Conservation (phyloP, 2,329 filamentous ascomycete genomes). For the Cryphonectria japonica region DNA sequence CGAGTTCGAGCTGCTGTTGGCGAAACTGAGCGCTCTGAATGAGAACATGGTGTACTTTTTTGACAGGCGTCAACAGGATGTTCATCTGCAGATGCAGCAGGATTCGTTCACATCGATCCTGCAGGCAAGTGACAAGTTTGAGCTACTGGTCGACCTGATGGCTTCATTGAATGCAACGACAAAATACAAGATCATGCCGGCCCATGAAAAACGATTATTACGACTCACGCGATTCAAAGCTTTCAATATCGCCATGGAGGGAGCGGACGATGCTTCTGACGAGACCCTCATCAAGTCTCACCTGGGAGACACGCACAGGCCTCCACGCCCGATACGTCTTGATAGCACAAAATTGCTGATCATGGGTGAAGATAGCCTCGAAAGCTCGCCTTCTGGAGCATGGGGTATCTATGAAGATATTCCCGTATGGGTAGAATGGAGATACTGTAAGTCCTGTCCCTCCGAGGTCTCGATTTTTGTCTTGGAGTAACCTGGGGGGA, state of each 20-base stretch:
- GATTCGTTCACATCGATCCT: conserved; percentile 16
- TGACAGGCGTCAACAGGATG: conserved; percentile 16
- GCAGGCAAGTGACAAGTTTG: conserved; percentile 15
- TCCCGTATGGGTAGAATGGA: conserved; percentile 22
- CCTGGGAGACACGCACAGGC: conserved; percentile 6
- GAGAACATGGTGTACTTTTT: conserved; percentile 16
- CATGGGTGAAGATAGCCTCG: background rate
- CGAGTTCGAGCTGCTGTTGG: conserved; percentile 13
- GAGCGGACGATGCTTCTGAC: background rate
- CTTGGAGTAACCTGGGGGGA: too few species aligned
- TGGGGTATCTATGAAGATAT: conserved; percentile 9
- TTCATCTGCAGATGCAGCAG: conserved; percentile 17
- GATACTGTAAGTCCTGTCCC: conserved; percentile 16
- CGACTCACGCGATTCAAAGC: conserved; percentile 21
- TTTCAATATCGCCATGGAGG: conserved; percentile 11
- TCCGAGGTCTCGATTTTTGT: background rate
- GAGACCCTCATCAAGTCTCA: conserved; percentile 6
- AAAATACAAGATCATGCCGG: conserved; percentile 1
- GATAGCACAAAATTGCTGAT: background rate
- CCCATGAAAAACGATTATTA: conserved; percentile 1
- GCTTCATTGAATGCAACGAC: conserved; percentile 12
- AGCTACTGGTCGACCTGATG: conserved; percentile 13
- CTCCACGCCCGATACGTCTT: conserved; percentile 3
- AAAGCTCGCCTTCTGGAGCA: conserved; percentile 1
- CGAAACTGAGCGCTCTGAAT: conserved; percentile 18